phyloP scores from a whole-genome alignment of 106 monocot genomes.

The Platanthera guangdongensis region DNA sequence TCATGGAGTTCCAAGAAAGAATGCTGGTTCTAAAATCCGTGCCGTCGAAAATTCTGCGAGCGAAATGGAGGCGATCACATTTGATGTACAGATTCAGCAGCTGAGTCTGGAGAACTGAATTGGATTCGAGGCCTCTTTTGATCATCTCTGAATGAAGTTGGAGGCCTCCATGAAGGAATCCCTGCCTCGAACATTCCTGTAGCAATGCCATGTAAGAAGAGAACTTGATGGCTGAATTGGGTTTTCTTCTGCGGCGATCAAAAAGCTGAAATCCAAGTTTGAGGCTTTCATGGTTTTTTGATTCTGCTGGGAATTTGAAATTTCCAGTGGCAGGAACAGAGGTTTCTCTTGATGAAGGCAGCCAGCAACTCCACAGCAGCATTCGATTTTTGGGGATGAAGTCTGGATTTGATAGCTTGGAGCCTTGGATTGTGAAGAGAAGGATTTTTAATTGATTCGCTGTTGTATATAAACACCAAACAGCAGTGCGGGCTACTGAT shows the following conservation, averaged over 20 bases:
- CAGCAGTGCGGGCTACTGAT: too few species aligned
- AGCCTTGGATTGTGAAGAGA: too few species aligned
- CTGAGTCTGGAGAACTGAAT: not conserved
- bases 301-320: not conserved
- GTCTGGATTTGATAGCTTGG: too few species aligned
- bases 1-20: conserved; percentile 22
- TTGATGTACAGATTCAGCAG: conserved; percentile 19
- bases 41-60: conserved; percentile 13
- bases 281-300: too few species aligned
- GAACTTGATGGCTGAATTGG: not conserved
- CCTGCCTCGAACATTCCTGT: conserved; percentile 9
- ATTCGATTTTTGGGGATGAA: not conserved
- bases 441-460: too few species aligned
- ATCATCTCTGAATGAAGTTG: conserved; percentile 20
- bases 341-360: not conserved
- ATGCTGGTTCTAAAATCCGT: conserved; percentile 9
- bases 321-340: not conserved
- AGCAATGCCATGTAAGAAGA: conserved; percentile 12
- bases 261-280: not conserved
- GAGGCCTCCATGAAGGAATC: conserved; percentile 7
- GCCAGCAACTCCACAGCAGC: not conserved
- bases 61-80: conserved; percentile 12
- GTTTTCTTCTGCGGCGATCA: not conserved
- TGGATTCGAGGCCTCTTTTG: conserved; percentile 16
- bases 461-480: too few species aligned